Conservation (phyloP, 2,329 filamentous ascomycete species). For the Apiospora marii region DNA sequence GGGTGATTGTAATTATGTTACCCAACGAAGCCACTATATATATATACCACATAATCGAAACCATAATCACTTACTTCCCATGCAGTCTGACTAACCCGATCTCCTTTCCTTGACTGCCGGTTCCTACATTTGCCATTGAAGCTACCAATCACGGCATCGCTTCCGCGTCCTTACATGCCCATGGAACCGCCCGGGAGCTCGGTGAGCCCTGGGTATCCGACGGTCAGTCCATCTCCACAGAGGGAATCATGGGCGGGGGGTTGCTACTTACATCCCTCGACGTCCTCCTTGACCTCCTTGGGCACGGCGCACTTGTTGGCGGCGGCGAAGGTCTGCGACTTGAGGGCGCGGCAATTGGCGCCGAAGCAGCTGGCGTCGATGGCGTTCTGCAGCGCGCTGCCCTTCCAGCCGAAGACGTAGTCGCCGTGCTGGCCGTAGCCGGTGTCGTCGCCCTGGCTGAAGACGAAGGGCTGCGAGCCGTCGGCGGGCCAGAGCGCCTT, state of each 20-base stretch:
- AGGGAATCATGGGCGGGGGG: not conserved
- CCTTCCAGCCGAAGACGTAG: conserved; percentile 31
- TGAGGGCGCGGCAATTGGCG: conserved; percentile 26
- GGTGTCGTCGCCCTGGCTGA: conserved; percentile 37
- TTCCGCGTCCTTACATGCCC: not conserved
- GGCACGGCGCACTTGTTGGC: conserved; percentile 28
- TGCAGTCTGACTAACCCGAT: not conserved
- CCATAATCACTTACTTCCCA: not conserved
- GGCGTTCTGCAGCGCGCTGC: conserved; percentile 28
- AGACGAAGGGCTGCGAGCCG: conserved; percentile 43
- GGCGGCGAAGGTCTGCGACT: conserved; percentile 27
- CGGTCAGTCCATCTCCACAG: not conserved
- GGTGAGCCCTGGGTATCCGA: not conserved
- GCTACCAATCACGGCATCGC: not conserved
- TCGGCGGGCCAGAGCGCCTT: conserved; percentile 40
- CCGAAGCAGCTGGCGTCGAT: conserved; percentile 28
- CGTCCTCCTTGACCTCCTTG: conserved; percentile 26
- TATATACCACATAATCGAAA: not conserved
- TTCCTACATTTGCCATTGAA: not conserved
- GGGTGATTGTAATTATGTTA: not conserved
- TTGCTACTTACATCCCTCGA: conserved; percentile 29
- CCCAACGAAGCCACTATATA: not conserved
- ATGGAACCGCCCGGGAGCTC: conserved; percentile 11
- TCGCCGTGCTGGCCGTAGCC: conserved; percentile 30
- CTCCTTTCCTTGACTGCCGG: not conserved